phyloP scores from a whole-genome alignment of 2,329 filamentous ascomycete species.

The Colletotrichum sp. region DNA sequence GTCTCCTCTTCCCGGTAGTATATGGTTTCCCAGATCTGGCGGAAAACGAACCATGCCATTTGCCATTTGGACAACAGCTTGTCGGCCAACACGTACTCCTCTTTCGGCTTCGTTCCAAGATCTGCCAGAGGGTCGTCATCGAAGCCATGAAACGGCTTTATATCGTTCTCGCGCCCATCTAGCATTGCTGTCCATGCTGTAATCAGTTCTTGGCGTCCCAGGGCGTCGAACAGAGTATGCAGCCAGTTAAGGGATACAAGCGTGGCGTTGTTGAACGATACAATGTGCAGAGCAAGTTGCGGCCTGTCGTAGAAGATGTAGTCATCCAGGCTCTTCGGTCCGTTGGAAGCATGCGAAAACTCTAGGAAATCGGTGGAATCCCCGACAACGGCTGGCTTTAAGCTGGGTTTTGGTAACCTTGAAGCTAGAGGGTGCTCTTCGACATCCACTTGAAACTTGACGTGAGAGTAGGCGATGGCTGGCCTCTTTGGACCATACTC shows the following conservation, averaged over 20 bases:
- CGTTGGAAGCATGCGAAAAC: neutral
- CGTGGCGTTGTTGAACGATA: constrained; percentile 44
- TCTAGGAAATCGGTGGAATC: neutral
- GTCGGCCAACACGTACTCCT: neutral
- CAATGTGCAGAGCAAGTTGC: constrained; percentile 50
- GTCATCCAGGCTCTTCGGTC: constrained; percentile 34
- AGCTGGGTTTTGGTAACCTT: neutral
- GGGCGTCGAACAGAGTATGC: neutral
- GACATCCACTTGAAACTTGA: neutral
- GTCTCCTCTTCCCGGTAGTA: neutral
- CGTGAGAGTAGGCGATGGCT: neutral
- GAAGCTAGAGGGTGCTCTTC: neutral
- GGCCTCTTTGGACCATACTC: neutral
- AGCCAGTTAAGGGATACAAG: neutral
- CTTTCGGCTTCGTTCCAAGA: neutral
- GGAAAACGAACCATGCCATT: neutral
- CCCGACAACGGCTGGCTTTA: neutral
- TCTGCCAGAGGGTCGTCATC: neutral
- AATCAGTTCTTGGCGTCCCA: neutral
- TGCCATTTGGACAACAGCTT: neutral
- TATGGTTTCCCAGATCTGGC: neutral
- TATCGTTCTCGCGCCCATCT: neutral
- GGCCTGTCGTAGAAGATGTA: constrained; percentile 46
- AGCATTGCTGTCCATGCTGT: neutral
- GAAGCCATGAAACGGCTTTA: neutral